A percentile compares a stretch with the other conserved stretches of the same genome.
Evolutionary conservation across 2,329 filamentous ascomycete species (phyloP).

Genomic region (Pyrenophora graminea): DNA sequence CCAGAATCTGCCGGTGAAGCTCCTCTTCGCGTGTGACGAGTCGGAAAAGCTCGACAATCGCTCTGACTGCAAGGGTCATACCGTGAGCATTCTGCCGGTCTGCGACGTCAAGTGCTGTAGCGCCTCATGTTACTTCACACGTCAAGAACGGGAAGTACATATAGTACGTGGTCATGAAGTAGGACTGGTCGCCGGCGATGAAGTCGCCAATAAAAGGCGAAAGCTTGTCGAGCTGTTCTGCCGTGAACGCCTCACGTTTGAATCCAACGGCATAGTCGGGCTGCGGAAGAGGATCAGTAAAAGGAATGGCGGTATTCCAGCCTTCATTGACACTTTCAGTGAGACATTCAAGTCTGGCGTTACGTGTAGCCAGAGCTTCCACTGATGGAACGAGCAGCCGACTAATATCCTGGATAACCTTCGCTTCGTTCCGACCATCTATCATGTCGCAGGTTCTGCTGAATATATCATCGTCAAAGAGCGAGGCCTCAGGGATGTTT

Average conservation of each 20-base stretch:
- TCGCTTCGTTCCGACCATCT: too few species aligned
- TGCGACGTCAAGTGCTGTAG: slow-evolving; percentile 37
- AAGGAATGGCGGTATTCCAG: slow-evolving; percentile 49
- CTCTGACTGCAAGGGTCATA: slow-evolving; percentile 25
- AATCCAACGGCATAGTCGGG: slow-evolving; percentile 54
- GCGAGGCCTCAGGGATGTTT: too few species aligned
- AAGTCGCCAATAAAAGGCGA: slow-evolving; percentile 28
- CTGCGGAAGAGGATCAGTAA: slow-evolving; percentile 42
- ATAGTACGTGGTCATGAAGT: slow-evolving; percentile 52
- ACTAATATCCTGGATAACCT: too few species aligned
- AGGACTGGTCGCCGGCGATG: slow-evolving; percentile 38
- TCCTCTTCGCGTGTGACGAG: slow-evolving; percentile 21
- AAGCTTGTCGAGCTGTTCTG: slow-evolving; percentile 51
- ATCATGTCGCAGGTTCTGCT: too few species aligned
- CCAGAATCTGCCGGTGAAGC: slow-evolving; percentile 26
- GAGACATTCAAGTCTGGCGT: slow-evolving; percentile 35
- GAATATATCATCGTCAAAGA: too few species aligned
- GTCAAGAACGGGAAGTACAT: slow-evolving; percentile 59
- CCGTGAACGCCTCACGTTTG: slow-evolving; percentile 48
- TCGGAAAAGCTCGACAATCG: slow-evolving; percentile 26
- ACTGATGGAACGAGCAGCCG: slow-evolving; percentile 38
- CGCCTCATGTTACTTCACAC: slow-evolving; percentile 55
- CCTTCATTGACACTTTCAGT: slow-evolving; percentile 51
- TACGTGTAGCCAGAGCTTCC: slow-evolving; percentile 35
- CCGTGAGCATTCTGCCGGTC: slow-evolving; percentile 35